Percentiles rank a stretch among this genome's conserved stretches.
These are phyloP conservation scores for Tilletia indica DNA, from an alignment of 1,284 basidiomycete species.

Conservation along the genomic window DNA sequence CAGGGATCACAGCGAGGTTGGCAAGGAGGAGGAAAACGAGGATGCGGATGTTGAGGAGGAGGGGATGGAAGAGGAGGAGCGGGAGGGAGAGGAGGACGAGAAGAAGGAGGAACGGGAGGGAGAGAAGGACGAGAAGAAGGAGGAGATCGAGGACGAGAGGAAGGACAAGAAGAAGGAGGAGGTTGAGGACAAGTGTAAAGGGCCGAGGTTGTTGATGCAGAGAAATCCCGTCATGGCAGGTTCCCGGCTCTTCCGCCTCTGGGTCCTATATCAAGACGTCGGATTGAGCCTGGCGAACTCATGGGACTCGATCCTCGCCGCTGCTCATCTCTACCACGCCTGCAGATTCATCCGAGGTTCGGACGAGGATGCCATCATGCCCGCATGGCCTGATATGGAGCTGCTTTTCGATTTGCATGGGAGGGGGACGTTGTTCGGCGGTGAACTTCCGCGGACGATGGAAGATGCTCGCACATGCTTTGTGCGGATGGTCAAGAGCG, in stretches of 20 bases:
- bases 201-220: neutral
- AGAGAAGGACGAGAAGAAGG: neutral
- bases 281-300: neutral
- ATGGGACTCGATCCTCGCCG: neutral
- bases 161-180: neutral
- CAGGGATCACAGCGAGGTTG: too few relatives aligned
- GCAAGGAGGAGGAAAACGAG: too few relatives aligned
- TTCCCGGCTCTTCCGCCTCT: neutral
- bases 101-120: neutral
- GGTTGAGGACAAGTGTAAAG: neutral
- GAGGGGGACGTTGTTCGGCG: too few relatives aligned
- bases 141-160: neutral
- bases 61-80: too few relatives aligned
- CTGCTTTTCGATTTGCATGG: too few relatives aligned
- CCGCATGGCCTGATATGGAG: too few relatives aligned
- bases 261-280: neutral
- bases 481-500: too few relatives aligned
- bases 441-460: too few relatives aligned
- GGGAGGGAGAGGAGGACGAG: too few relatives aligned
- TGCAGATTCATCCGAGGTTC: neutral
- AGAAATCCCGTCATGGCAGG: neutral
- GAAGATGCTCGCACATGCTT: too few relatives aligned
- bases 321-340: neutral
- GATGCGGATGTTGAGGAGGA: too few relatives aligned
- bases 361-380: too few relatives aligned